These are phyloP conservation scores for Alternaria dauci DNA, from an alignment of 2,329 filamentous ascomycete genomes.

Conservation along the genomic window DNA sequence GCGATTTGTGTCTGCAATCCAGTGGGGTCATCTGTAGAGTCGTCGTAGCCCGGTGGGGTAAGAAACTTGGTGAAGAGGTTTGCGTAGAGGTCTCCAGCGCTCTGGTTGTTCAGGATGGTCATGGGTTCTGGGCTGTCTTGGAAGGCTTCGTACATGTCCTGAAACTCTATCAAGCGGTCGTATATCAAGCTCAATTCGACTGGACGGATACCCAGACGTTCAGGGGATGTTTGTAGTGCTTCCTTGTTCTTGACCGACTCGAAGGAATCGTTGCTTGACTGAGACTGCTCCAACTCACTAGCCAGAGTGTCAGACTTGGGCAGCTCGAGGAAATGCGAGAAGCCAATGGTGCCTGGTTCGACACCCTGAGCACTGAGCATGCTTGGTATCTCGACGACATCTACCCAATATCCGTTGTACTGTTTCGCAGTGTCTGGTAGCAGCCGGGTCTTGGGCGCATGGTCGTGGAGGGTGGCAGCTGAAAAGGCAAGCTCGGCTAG, in stretches of 20 bases:
- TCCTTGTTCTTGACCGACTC: slow-evolving; percentile 56
- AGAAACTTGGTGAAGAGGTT: slow-evolving; percentile 55
- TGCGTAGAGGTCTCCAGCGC: slow-evolving; percentile 61
- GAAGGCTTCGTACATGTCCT: slow-evolving; percentile 64
- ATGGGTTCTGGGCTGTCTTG: slow-evolving; percentile 63
- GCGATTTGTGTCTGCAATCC: slow-evolving; percentile 74
- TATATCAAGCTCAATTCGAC: slow-evolving; percentile 45
- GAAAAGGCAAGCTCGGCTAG: slow-evolving; percentile 49
- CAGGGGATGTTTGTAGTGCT: slow-evolving; percentile 47
- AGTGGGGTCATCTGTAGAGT: slow-evolving; percentile 63
- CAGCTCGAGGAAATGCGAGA: slow-evolving; percentile 72
- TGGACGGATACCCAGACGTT: slow-evolving; percentile 49
- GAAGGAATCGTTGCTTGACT: slow-evolving; percentile 38
- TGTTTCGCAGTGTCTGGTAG: slow-evolving; percentile 23
- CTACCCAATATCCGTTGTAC: slow-evolving; percentile 43
- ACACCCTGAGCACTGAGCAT: slow-evolving; percentile 77
- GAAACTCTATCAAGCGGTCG: slow-evolving; percentile 50
- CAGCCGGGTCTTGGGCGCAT: slow-evolving; percentile 24
- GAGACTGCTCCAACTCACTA: slow-evolving; percentile 63
- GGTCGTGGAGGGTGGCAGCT: slow-evolving; percentile 41
- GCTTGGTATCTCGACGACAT: slow-evolving; percentile 66
- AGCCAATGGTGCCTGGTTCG: slow-evolving; percentile 75
- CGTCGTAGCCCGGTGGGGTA: slow-evolving; percentile 50
- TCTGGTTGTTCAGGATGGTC: slow-evolving; percentile 59
- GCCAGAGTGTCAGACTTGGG: slow-evolving; percentile 68